These are phyloP conservation scores for Stemphylium beticola DNA, from an alignment of 2,329 filamentous ascomycete species.

Conservation along the genomic window DNA sequence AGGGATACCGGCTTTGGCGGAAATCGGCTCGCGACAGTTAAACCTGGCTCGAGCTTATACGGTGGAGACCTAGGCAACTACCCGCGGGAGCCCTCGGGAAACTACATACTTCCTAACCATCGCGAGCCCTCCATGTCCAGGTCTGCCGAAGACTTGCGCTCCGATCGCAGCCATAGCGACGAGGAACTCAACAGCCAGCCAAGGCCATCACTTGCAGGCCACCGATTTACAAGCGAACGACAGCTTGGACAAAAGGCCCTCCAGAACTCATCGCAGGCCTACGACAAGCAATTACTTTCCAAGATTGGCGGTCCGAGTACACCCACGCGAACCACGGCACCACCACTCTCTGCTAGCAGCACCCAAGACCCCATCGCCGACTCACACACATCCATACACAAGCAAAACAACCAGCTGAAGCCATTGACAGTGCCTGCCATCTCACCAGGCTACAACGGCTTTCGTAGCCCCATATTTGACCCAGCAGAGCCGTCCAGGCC, in stretches of 20 bases:
- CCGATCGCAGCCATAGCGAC: constrained; percentile 44
- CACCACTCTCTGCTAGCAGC: constrained; percentile 38
- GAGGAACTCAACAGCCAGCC: constrained; percentile 44
- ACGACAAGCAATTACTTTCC: constrained; percentile 67
- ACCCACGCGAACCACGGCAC: constrained; percentile 53
- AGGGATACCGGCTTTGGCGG: constrained; percentile 56
- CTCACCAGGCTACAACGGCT: constrained; percentile 52
- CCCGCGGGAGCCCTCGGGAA: constrained; percentile 35
- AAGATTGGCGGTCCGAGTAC: constrained; percentile 67
- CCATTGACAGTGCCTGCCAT: constrained; percentile 54
- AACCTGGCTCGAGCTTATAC: constrained; percentile 56
- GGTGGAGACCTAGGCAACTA: constrained; percentile 37
- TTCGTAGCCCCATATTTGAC: constrained; percentile 52
- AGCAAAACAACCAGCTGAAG: constrained; percentile 52
- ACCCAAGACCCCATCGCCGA: constrained; percentile 45
- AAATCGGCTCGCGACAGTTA: constrained; percentile 52
- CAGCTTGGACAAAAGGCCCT: constrained; percentile 64
- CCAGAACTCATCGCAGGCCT: constrained; percentile 65
- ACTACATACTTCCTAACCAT: constrained; percentile 39
- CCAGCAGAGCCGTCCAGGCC: constrained; percentile 43
- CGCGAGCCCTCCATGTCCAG: constrained; percentile 50
- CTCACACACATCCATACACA: constrained; percentile 48
- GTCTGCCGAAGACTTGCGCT: constrained; percentile 47
- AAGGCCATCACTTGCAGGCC: constrained; percentile 49
- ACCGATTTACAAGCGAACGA: constrained; percentile 63